Evolutionary conservation across 2,329 filamentous ascomycete species (phyloP).

Genomic region (Xylariaceae sp.): DNA sequence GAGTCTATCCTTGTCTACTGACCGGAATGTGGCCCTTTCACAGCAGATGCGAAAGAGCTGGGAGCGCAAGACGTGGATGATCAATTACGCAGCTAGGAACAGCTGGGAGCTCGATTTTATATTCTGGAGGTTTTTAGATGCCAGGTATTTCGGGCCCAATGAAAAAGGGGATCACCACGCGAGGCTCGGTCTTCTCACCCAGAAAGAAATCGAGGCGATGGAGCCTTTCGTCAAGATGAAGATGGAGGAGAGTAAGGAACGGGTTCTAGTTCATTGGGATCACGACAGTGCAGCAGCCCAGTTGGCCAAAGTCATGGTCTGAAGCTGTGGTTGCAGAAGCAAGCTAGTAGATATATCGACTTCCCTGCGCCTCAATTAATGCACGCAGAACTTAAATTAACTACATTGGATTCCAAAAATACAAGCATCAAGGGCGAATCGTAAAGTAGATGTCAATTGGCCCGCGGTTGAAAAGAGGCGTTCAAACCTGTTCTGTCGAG

Average conservation of each 20-base stretch:
- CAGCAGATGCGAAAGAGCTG: slow-evolving; percentile 46
- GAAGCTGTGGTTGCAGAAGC: no score
- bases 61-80: slow-evolving; percentile 42
- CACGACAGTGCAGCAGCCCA: slow-evolving; percentile 11
- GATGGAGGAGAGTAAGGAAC: slow-evolving; percentile 6
- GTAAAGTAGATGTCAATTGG: no score
- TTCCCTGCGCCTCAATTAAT: no score
- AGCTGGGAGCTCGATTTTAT: slow-evolving; percentile 49
- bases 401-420: no score
- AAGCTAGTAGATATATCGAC: no score
- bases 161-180: slow-evolving; percentile 8
- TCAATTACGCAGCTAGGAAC: slow-evolving; percentile 46
- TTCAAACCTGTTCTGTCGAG: no score
- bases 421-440: no score
- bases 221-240: slow-evolving; percentile 14
- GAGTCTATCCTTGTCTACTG: slow-evolving; percentile 34
- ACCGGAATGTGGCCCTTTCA: slow-evolving; percentile 11
- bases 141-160: slow-evolving; percentile 42
- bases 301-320: slow-evolving; percentile 7
- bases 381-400: no score
- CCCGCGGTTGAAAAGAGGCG: no score
- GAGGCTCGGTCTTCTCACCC: slow-evolving; percentile 12
- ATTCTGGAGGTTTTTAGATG: slow-evolving; percentile 46
- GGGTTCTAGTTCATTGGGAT: slow-evolving; percentile 8
- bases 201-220: slow-evolving; percentile 7